Base-by-base conservation (phyloP, 2,329 filamentous ascomycete species). In the Lecanoromycetidae sp. region DNA sequence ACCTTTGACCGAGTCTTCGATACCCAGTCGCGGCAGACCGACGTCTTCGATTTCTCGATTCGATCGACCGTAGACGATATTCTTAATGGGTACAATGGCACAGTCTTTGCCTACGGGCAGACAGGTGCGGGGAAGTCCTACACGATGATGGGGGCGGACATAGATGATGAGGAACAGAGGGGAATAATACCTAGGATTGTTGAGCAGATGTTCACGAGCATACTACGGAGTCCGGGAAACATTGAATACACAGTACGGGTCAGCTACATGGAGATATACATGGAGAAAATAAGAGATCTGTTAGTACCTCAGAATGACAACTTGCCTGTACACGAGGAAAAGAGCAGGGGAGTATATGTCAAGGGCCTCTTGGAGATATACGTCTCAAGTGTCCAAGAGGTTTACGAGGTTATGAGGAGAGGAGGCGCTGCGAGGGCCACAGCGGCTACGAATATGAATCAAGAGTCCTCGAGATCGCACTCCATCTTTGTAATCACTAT, bases 201-300 rank as follows among this genome's bases (percentile, higher is more conserved):
- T 57, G 87, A 96, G 68, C 90, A 96, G 69, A 95, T 96, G 63
- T 96, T 96, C 64, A 82, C 84, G 57, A 94, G 85, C 67, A 96
- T 96, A 64, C 75, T 95, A 68, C 80, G 84, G 19, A 94, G 87
- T 58, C 86, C 90, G 35, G 81, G 81, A 58, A 94, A 86, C 56
- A 95, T 96, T 63, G 91, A 96, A 67, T 96, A 96, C 66, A 96
- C 88, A n/a, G 90, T 98, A 44, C 80, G 88, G 48, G 90, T 96
- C 61, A 94, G 87, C 66, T 96, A 96, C 68, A 95, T 98, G 88
- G 91, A 98, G 68, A 96, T 98, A 55, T 98, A 98, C 72, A 98
- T 96, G 91, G 91, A 98, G 70, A 80, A 84, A 57, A 96, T 98
- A 64, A 80, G 90, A 59, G 91, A 98, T 78, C 69, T 98, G 60